These are phyloP conservation scores for Vitis amurensis DNA, from an alignment of 164 flowering plant species.

Conservation along the genomic window DNA sequence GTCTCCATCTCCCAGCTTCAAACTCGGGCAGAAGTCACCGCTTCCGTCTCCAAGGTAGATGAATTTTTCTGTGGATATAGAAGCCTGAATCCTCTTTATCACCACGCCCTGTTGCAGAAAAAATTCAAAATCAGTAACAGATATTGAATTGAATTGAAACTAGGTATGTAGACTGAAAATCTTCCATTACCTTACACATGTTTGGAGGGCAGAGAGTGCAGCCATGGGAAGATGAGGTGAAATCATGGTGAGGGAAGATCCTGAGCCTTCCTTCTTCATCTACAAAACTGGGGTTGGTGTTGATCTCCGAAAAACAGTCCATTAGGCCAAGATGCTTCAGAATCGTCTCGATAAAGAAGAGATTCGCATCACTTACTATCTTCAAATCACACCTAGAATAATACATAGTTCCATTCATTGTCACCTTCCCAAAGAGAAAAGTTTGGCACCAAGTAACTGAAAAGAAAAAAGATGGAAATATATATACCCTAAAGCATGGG, in stretches of 20 bases:
- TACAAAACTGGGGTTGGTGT: slow-evolving; percentile 69
- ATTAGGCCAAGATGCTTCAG: slow-evolving; percentile 60
- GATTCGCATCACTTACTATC: slow-evolving; percentile 81
- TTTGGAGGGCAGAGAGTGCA: slow-evolving; percentile 85
- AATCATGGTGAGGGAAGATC: slow-evolving; percentile 69
- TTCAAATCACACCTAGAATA: slow-evolving; percentile 72
- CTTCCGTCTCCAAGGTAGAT: slow-evolving; percentile 84
- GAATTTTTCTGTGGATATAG: slow-evolving; percentile 28
- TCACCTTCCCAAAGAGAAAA: background rate
- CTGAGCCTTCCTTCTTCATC: slow-evolving; percentile 69
- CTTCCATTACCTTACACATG: slow-evolving; percentile 81
- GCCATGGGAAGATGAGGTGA: slow-evolving; percentile 55
- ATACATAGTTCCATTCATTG: background rate
- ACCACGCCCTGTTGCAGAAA: slow-evolving; percentile 42
- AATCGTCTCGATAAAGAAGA: slow-evolving; percentile 82
- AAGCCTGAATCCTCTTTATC: slow-evolving; percentile 51
- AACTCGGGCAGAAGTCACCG: slow-evolving; percentile 75
- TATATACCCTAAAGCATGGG: slow-evolving; percentile 45
- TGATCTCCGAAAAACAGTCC: slow-evolving; percentile 67
- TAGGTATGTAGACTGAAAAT: too few species aligned
- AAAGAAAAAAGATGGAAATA: background rate
- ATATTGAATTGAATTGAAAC: too few species aligned
- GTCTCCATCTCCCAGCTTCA: slow-evolving; percentile 54
- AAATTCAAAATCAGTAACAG: background rate
- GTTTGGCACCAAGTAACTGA: background rate